Conservation (phyloP, 2,329 filamentous ascomycete genomes). For the Epicoccum nigrum region DNA sequence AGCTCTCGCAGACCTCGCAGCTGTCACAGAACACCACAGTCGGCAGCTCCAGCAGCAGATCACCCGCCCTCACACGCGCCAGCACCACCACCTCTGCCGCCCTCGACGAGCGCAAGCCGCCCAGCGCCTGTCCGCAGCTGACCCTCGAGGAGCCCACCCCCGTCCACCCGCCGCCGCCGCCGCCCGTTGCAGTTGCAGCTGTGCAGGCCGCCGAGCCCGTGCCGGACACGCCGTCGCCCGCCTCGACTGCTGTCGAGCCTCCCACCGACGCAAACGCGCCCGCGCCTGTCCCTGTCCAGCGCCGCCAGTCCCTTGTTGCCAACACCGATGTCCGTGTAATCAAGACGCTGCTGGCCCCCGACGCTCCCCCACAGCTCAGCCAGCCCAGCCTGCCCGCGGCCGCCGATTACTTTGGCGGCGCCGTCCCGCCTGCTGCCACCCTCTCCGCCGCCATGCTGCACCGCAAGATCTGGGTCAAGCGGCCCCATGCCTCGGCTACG, state of each 20-base stretch:
- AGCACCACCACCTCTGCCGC: constrained; percentile 11
- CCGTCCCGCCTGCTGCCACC: constrained; percentile 28
- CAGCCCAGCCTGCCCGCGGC: too few species aligned
- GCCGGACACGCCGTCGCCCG: constrained; percentile 19
- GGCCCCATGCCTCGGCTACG: constrained; percentile 83
- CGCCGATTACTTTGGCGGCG: constrained; percentile 51
- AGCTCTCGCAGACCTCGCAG: constrained; percentile 12
- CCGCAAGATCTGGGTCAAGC: constrained; percentile 93
- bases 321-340: constrained; percentile 53
- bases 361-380: constrained; percentile 31
- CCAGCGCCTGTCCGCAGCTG: constrained; percentile 18
- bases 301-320: constrained; percentile 49
- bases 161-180: constrained; percentile 28
- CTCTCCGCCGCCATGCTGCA: constrained; percentile 51
- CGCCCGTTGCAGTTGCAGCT: constrained; percentile 23
- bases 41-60: constrained; percentile 9
- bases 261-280: constrained; percentile 22
- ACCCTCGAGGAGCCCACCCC: constrained; percentile 46
- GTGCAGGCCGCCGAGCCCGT: constrained; percentile 5
- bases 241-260: constrained; percentile 9
- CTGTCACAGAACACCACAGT: constrained; percentile 25
- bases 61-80: constrained; percentile 17
- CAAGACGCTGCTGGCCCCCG: constrained; percentile 60
- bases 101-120: not conserved
- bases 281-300: constrained; percentile 50